phyloP scores from a whole-genome alignment of 345 rosid species.

The Moricandia arvensis region DNA sequence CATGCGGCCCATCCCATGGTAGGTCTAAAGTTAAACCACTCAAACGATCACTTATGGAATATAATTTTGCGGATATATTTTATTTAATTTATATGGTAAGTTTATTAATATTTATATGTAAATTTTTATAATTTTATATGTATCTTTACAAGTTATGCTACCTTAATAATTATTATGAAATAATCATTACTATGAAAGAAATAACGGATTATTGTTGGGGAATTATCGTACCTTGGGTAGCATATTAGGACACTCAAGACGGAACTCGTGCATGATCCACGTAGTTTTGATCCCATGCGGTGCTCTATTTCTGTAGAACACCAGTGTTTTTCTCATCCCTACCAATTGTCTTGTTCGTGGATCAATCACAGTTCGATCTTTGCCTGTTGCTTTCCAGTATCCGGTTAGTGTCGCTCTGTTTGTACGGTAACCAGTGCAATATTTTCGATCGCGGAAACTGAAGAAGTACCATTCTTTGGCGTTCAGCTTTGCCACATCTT shows the following conservation, averaged over 20 bases:
- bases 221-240: constrained; percentile 73
- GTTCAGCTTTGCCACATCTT: constrained; percentile 93
- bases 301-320: constrained; percentile 84
- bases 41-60: too few species aligned
- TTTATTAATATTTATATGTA: too few species aligned
- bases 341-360: constrained; percentile 59
- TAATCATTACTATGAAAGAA: constrained; percentile 24
- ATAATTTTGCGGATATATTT: too few species aligned
- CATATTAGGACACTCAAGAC: constrained; percentile 85
- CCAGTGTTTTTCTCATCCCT: constrained; percentile 98
- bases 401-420: constrained; percentile 83
- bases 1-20: too few species aligned
- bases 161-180: constrained; percentile 15
- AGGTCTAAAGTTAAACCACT: too few species aligned
- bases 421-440: constrained; percentile 86
- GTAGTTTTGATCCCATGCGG: constrained; percentile 93
- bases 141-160: constrained; percentile 19
- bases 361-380: constrained; percentile 82
- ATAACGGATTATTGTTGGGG: constrained; percentile 6
- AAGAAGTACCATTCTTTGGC: constrained; percentile 97
- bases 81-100: too few species aligned
- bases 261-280: constrained; percentile 99
- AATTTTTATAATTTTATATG: too few species aligned
- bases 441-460: constrained; percentile 89
- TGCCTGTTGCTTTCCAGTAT: constrained; percentile 99